Percentiles rank a stretch among this genome's conserved stretches.
Evolutionary conservation across 495 filamentous ascomycete species (phyloP).

Genomic region (Penicillium canescens): DNA sequence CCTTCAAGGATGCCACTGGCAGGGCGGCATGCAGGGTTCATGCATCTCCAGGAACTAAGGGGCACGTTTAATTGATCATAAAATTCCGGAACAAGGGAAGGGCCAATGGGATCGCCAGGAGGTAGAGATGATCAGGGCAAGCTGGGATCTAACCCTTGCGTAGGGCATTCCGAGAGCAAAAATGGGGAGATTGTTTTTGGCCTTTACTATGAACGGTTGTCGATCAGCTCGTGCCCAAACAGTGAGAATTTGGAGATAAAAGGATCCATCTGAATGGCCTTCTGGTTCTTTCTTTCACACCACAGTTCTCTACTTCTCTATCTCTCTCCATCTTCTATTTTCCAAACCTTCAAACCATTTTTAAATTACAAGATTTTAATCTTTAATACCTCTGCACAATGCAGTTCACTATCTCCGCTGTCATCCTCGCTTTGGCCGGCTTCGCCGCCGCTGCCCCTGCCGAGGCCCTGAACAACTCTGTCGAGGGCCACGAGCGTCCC

Average conservation of each 20-base stretch:
- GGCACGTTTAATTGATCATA: slow-evolving; percentile 13
- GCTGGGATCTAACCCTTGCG: slow-evolving; percentile 17
- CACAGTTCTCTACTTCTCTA: slow-evolving; percentile 15
- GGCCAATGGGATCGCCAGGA: slow-evolving; percentile 13
- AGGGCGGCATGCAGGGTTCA: slow-evolving; percentile 24
- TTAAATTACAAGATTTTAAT: slow-evolving; percentile 24
- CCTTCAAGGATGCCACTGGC: slow-evolving; percentile 17
- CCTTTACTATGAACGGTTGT: slow-evolving; percentile 1
- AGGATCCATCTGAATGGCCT: slow-evolving; percentile 8
- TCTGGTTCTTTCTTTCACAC: slow-evolving; percentile 2
- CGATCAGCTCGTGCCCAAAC: slow-evolving; percentile 7
- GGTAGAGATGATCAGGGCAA: slow-evolving; percentile 1
- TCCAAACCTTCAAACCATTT: slow-evolving; percentile 6
- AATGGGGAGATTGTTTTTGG: slow-evolving; percentile 19
- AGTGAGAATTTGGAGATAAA: slow-evolving; percentile 22
- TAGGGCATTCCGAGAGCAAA: slow-evolving; percentile 18
- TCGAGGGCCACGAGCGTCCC: slow-evolving; percentile 12
- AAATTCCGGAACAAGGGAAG: slow-evolving; percentile 9
- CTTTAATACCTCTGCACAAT: slow-evolving; percentile 26
- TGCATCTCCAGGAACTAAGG: slow-evolving; percentile 9
- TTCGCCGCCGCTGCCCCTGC: slow-evolving; percentile 18
- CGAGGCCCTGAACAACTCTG: slow-evolving; percentile 14
- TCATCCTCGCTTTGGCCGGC: slow-evolving; percentile 24
- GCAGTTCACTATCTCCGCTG: slow-evolving; percentile 28
- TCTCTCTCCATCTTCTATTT: slow-evolving; percentile 12